Evolutionary conservation across 371 early-diverging fungal genomes (phyloP), one percentile per base, ranked within the genome.

Genomic region (Mucor piriformis): DNA sequence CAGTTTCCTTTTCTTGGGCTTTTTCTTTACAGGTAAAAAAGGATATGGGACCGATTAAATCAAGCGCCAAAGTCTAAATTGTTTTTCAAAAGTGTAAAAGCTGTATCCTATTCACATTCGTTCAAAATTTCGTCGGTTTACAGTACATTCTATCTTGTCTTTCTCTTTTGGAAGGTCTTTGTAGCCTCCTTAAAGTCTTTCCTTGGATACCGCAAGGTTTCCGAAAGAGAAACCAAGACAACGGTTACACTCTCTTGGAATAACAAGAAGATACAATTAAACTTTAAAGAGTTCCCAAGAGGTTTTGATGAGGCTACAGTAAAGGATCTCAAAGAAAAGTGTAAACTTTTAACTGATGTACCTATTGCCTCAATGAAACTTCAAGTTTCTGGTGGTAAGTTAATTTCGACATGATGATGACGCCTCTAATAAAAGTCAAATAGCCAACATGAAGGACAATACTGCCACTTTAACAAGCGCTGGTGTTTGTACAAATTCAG

Each of bases 371-470:
- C 65, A 13, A 81, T 81, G 81, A 70, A 66, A 27, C 52, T 81
- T 27, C 63, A 63, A 32, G 72, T 76, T 1, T 76, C 76, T 47
- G 78, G 78, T 53, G 81, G 81, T 76, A 74, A 67, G 34, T 34
- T 53, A 8, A 25, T 40, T n/a, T 0, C 40, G 23, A 15, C 24
- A 12, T 25, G 38, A 27, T 38, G 29, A 29, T 29, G 18, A 18
- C 20, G 6, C 15, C 24, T 53, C 29, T 43, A 6, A 54, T 1
- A 2, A 37, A 2, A 8, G 23, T 12, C 13, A 21, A 32, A 10
- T 29, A 81, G 87, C 87, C 1, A 74, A 82, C 12, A 79, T 87
- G 63, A 87, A 84, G 59, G 87, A 87, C 54, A 83, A 87, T 38
- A 81, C 73, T n/a, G 84, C 85, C 1, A 79, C 76, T 1, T 57